Evolutionary conservation across 768 basidiomycete species (phyloP), one percentile per base, ranked within the genome.

Genomic region (Cystobasidium onofrii): DNA sequence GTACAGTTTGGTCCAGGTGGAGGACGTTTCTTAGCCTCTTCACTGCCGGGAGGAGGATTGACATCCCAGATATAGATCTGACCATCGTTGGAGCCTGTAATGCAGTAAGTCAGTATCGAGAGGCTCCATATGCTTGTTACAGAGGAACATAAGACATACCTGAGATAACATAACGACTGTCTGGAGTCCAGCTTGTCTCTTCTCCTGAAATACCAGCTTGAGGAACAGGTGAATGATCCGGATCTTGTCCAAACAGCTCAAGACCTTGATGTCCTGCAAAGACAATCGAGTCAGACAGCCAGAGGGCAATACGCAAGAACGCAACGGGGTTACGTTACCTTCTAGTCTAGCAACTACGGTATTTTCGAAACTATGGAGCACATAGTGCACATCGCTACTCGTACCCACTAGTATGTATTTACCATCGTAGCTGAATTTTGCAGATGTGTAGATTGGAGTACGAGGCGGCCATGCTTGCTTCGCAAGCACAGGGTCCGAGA

Each of bases 181-280:
- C 95, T 0, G 92, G 90, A 1, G 91, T 93, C 91, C 92, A 98
- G 13, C 86, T 86, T 2, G 94, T 89, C 82, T 98, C 96, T 80
- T 97, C 92, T 15, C 94, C 91, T 74, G 92, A 94, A 71, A 86
- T 87, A 1, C 92, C 93, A 76, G 88, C 88, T 18, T 69, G 84
- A 80, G 65, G 91, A 87, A 80, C 88, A 85, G 77, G 91, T 88
- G 76, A 75, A 57, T 75, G 63, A 83, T 87, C 46, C 80, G 81
- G 43, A 80, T 83, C 74, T 82, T 78, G 25, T 36, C 33, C 57
- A 81, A 89, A 86, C 27, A 89, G 85, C 81, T 94, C 94, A 36
- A 98, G 82, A 1, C 92, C 94, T 1, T 85, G 81, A 77, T 90
- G 89, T 1, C 67, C 76, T 31, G 31, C 25, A 0, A 55, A 66